Conservation (phyloP, 2,329 filamentous ascomycete species). For the Microsporum canis region DNA sequence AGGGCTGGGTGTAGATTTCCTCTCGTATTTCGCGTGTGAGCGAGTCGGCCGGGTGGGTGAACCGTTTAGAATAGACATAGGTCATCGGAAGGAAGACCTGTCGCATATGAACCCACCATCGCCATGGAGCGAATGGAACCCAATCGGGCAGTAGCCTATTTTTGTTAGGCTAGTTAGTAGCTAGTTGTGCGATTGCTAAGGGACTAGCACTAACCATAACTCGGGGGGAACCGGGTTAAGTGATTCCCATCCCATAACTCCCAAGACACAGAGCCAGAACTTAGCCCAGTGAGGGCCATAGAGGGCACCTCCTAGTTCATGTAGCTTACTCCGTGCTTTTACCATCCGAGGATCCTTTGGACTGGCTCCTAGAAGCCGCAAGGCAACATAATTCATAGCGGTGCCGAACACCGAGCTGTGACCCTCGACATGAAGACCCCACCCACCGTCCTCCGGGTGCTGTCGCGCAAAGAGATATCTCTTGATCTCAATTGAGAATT, state of each 20-base stretch:
- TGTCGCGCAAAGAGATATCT: slow-evolving; percentile 83
- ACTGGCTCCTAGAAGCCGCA: slow-evolving; percentile 72
- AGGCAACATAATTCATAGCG: slow-evolving; percentile 68
- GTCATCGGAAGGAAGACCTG: slow-evolving; percentile 90
- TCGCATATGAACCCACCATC: slow-evolving; percentile 99
- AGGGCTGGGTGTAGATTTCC: slow-evolving; percentile 72
- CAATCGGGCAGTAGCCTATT: slow-evolving; percentile 67
- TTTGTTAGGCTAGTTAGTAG: background rate
- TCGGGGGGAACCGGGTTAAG: slow-evolving; percentile 93
- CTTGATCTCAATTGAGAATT: slow-evolving; percentile 76
- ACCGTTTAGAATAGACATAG: slow-evolving; percentile 75
- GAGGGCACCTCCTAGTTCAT: slow-evolving; percentile 73
- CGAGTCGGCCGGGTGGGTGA: slow-evolving; percentile 63
- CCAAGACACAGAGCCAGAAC: slow-evolving; percentile 80
- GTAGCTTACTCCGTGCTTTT: slow-evolving; percentile 69
- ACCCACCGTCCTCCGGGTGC: slow-evolving; percentile 81
- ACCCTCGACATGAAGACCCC: slow-evolving; percentile 91
- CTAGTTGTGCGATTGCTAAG: background rate
- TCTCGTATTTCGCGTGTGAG: slow-evolving; percentile 61
- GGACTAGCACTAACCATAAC: slow-evolving; percentile 51
- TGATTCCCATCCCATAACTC: slow-evolving; percentile 76
- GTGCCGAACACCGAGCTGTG: slow-evolving; percentile 89
- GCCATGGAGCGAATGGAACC: slow-evolving; percentile 79
- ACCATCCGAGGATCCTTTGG: slow-evolving; percentile 76
- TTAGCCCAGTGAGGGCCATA: slow-evolving; percentile 93